phyloP scores from a whole-genome alignment of 2,329 filamentous ascomycete genomes.

The Nemania sp. region DNA sequence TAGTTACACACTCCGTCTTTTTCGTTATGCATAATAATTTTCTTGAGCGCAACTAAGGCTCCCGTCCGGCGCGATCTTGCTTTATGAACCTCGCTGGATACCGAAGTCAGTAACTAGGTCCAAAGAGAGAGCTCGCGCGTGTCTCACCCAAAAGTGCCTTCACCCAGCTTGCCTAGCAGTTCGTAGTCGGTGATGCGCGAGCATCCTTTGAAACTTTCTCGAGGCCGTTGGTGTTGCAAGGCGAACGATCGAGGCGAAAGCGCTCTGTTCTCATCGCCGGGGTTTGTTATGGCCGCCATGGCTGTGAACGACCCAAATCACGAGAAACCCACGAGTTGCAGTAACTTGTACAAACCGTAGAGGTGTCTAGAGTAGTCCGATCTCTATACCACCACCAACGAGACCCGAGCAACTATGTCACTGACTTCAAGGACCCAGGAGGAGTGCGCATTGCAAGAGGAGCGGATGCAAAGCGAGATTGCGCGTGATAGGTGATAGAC shows the following conservation, averaged over 20 bases:
- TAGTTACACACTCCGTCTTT: slow-evolving; percentile 82
- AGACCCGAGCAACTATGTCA: slow-evolving; percentile 23
- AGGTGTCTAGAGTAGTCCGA: background rate
- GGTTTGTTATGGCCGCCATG: slow-evolving; percentile 37
- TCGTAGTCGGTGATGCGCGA: slow-evolving; percentile 86
- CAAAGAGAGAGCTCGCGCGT: slow-evolving; percentile 45
- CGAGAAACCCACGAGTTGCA: background rate
- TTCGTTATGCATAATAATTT: slow-evolving; percentile 99
- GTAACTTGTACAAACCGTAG: background rate
- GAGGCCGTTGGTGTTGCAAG: slow-evolving; percentile 65
- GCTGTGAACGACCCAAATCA: slow-evolving; percentile 10
- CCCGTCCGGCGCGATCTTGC: slow-evolving; percentile 81
- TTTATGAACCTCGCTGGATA: slow-evolving; percentile 84
- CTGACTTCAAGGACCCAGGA: slow-evolving; percentile 1
- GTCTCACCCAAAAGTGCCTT: slow-evolving; percentile 90
- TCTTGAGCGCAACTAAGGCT: slow-evolving; percentile 88
- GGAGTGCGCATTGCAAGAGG: slow-evolving; percentile 30
- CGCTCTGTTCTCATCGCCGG: slow-evolving; percentile 50
- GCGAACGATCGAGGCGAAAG: slow-evolving; percentile 69
- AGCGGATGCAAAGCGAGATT: slow-evolving; percentile 5
- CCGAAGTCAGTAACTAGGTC: slow-evolving; percentile 37
- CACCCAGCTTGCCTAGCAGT: slow-evolving; percentile 84
- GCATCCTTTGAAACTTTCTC: slow-evolving; percentile 81
- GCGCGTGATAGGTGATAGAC: slow-evolving; percentile 7
- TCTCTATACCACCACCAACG: background rate